These are phyloP conservation scores for Pleurotus pulmonarius DNA, from an alignment of 768 basidiomycete species.

Conservation along the genomic window DNA sequence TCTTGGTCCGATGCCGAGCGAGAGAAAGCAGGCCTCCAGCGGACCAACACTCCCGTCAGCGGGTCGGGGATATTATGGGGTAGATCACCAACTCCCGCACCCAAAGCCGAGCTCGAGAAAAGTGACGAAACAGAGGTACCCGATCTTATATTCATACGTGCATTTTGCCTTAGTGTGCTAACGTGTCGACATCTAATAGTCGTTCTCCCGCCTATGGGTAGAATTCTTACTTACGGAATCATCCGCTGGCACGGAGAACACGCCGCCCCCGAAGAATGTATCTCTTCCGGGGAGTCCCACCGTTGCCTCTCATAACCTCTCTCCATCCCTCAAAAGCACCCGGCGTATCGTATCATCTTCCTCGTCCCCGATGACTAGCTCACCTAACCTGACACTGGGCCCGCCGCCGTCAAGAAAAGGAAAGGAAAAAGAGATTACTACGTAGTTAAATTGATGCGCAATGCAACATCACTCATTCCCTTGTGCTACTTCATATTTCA, in stretches of 20 bases:
- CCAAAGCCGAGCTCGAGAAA: constrained; percentile 64
- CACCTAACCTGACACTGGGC: constrained; percentile 26
- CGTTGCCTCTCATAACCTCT: constrained; percentile 6
- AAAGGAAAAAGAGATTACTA: constrained; percentile 20
- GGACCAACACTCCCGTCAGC: constrained; percentile 28
- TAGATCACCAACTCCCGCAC: constrained; percentile 31
- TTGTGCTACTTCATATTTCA: neutral
- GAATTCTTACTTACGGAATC: constrained; percentile 97
- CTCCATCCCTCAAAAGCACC: constrained; percentile 13
- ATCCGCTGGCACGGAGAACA: constrained; percentile 33
- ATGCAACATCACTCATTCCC: neutral
- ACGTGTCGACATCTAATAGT: constrained; percentile 41
- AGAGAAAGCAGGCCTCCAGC: constrained; percentile 85
- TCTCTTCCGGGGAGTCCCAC: constrained; percentile 33
- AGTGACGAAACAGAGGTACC: constrained; percentile 81
- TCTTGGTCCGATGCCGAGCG: constrained; percentile 90
- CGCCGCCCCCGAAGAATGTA: constrained; percentile 22
- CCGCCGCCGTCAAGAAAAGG: constrained; percentile 22
- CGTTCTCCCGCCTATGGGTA: constrained; percentile 96
- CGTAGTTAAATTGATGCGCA: neutral
- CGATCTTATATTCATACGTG: constrained; percentile 3
- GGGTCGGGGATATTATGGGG: constrained; percentile 37
- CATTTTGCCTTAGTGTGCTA: neutral
- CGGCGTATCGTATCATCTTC: constrained; percentile 19
- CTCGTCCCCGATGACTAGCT: constrained; percentile 26